Conservation (phyloP, 306 rosid genomes). For the Prunus mongolica region DNA sequence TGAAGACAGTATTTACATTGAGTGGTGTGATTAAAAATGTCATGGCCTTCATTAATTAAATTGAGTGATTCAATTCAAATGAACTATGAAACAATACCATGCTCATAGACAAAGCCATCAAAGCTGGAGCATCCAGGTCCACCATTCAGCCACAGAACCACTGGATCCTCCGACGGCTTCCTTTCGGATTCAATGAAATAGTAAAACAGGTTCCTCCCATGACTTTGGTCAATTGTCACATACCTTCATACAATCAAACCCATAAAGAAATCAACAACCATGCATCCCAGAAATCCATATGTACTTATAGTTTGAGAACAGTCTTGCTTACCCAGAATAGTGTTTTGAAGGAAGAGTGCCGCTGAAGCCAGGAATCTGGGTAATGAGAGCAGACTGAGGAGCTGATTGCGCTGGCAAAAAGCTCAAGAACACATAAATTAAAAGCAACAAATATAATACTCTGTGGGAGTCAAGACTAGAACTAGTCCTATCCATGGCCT, state of each 20-base stretch:
- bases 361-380: slow-evolving; percentile 45
- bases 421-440: slow-evolving; percentile 10
- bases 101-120: slow-evolving; percentile 96
- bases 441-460: background rate
- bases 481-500: slow-evolving; percentile 18
- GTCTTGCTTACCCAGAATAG: slow-evolving; percentile 41
- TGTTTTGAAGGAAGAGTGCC: slow-evolving; percentile 41
- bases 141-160: slow-evolving; percentile 98
- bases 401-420: slow-evolving; percentile 32
- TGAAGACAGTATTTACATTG: background rate
- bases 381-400: slow-evolving; percentile 29
- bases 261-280: background rate
- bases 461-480: background rate
- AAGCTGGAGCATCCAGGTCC: slow-evolving; percentile 98
- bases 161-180: slow-evolving; percentile 74
- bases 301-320: background rate
- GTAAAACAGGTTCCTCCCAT: slow-evolving; percentile 72
- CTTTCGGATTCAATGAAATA: slow-evolving; percentile 75
- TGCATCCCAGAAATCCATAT: background rate
- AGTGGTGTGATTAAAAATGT: background rate
- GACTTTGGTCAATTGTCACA: slow-evolving; percentile 36
- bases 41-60: background rate
- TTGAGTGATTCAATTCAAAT: background rate
- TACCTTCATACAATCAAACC: slow-evolving; percentile 32
- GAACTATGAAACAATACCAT: slow-evolving; percentile 43